A percentile compares a stretch with the other conserved stretches of the same genome.
phyloP scores from a whole-genome alignment of 106 monocot species.

The Dendrobium nobile region DNA sequence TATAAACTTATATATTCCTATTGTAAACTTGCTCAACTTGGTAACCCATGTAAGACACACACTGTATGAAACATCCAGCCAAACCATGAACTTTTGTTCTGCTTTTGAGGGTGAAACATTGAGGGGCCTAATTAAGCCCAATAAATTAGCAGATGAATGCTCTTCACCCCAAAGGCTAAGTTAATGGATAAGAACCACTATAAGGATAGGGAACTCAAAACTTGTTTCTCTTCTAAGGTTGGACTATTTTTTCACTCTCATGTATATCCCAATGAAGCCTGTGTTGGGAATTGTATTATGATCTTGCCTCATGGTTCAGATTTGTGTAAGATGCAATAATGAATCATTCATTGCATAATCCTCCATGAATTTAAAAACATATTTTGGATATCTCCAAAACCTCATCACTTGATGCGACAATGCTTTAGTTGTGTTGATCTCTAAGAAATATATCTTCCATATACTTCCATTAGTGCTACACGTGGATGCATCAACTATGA shows the following conservation, averaged over 20 bases:
- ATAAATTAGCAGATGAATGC: not conserved
- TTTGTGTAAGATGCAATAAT: not conserved
- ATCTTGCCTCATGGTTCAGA: not conserved
- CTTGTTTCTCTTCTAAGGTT: no score
- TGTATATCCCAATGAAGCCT: no score
- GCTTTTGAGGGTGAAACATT: not conserved
- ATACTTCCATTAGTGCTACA: not conserved
- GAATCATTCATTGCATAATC: not conserved
- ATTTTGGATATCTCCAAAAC: not conserved
- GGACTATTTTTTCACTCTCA: no score
- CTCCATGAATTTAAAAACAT: not conserved
- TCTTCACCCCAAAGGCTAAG: not conserved
- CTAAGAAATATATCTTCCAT: not conserved
- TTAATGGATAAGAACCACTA: not conserved
- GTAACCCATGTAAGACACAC: no score
- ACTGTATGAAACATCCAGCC: no score
- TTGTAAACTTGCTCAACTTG: no score
- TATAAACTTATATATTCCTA: no score
- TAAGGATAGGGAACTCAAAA: not conserved
- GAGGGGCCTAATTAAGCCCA: not conserved
- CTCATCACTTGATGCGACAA: not conserved
- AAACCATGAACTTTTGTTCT: no score
- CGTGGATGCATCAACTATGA: not conserved
- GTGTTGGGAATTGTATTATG: not conserved
- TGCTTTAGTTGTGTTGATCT: not conserved